Conservation (phyloP, 1,139 yeast species). For the Protomyces lactucae-debilis region DNA sequence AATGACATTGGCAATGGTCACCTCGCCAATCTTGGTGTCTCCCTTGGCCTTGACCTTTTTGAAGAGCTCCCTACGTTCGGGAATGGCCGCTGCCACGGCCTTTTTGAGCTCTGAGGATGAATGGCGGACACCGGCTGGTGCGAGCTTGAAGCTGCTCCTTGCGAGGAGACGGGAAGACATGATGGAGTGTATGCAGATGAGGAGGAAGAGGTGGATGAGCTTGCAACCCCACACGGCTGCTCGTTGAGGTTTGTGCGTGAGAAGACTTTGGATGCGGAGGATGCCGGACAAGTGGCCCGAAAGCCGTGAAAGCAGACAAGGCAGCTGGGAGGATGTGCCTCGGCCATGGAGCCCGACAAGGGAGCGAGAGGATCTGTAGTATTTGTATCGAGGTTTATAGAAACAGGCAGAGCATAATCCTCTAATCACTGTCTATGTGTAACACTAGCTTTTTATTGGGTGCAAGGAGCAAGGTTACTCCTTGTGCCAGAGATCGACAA, state of each 20-base stretch:
- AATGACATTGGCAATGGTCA: slow-evolving; percentile 46
- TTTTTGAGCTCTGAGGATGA: slow-evolving; percentile 37
- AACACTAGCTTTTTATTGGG: neutral
- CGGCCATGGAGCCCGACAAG: no score
- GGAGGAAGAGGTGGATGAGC: neutral
- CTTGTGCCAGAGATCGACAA: slow-evolving; percentile 27
- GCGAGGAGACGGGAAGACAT: neutral
- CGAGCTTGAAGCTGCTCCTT: neutral
- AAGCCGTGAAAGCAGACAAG: no score
- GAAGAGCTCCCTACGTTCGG: slow-evolving; percentile 43
- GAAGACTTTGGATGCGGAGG: no score
- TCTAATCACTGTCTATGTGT: no score
- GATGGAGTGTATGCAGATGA: neutral
- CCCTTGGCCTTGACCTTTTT: slow-evolving; percentile 42
- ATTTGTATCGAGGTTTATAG: no score
- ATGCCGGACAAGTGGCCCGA: no score
- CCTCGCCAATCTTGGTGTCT: slow-evolving; percentile 32
- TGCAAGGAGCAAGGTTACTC: neutral
- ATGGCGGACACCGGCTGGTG: slow-evolving; percentile 12
- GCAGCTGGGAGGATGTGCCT: no score
- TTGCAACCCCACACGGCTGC: no score
- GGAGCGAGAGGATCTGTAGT: no score
- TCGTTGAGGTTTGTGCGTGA: no score
- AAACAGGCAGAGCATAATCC: no score
- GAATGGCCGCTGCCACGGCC: slow-evolving; percentile 44